Percentiles rank a stretch among this genome's conserved stretches.
These are phyloP conservation scores for Blakeslea trispora DNA, from an alignment of 371 early-diverging fungal genomes.

Conservation along the genomic window DNA sequence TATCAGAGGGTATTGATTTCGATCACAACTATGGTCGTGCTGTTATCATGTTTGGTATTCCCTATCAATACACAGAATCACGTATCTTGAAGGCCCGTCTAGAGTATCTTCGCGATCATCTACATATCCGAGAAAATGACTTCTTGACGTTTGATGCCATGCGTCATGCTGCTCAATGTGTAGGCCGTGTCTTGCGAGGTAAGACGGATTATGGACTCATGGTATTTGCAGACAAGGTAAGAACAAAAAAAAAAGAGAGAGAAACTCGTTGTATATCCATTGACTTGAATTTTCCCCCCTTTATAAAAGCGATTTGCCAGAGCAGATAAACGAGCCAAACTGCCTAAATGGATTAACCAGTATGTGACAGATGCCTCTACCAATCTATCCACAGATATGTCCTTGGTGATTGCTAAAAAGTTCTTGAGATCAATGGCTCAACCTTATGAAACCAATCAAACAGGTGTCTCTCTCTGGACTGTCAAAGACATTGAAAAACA, in stretches of 20 bases:
- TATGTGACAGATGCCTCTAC: constrained; percentile 89
- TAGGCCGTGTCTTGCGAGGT: constrained; percentile 97
- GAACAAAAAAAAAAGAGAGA: too few species aligned
- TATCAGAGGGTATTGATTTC: constrained; percentile 99
- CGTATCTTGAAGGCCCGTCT: constrained; percentile 95
- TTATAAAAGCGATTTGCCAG: constrained; percentile 82
- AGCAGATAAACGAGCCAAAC: constrained; percentile 93
- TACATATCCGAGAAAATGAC: constrained; percentile 96
- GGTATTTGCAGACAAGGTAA: constrained; percentile 98
- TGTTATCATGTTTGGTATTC: constrained; percentile 99
- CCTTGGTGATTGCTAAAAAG: constrained; percentile 90
- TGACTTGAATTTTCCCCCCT: background rate
- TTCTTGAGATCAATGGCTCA: constrained; percentile 98
- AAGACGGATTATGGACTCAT: constrained; percentile 99
- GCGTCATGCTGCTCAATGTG: constrained; percentile 99
- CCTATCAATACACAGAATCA: constrained; percentile 99
- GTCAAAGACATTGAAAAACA: constrained; percentile 63
- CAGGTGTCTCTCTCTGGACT: constrained; percentile 65
- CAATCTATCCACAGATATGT: constrained; percentile 99
- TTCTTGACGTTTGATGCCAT: constrained; percentile 99
- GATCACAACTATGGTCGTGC: constrained; percentile 99
- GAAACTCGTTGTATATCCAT: too few species aligned
- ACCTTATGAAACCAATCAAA: constrained; percentile 78
- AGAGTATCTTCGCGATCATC: constrained; percentile 93
- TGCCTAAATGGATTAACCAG: constrained; percentile 98